phyloP scores from a whole-genome alignment of 1,284 basidiomycete genomes.

The Jaminaea rosea region DNA sequence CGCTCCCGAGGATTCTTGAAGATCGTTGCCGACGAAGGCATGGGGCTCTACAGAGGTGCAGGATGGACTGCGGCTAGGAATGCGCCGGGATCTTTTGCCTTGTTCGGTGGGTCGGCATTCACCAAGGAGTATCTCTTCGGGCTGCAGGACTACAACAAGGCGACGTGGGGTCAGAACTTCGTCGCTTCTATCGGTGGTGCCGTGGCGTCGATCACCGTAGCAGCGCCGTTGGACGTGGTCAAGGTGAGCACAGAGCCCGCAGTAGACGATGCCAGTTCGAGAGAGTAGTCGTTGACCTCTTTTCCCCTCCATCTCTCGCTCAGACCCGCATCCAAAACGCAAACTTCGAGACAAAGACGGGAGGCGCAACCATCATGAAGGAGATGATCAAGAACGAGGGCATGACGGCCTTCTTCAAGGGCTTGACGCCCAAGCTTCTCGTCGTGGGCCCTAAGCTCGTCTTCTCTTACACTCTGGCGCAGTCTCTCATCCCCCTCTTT shows the following conservation, averaged over 20 bases:
- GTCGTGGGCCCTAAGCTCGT: slow-evolving; percentile 97
- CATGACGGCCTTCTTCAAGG: slow-evolving; percentile 83
- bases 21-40: slow-evolving; percentile 83
- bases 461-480: slow-evolving; percentile 94
- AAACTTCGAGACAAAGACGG: slow-evolving; percentile 82
- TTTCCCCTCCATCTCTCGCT: too few relatives aligned
- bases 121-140: slow-evolving; percentile 90
- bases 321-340: slow-evolving; percentile 80
- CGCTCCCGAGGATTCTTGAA: slow-evolving; percentile 64
- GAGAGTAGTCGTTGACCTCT: too few relatives aligned
- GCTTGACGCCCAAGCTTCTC: slow-evolving; percentile 68
- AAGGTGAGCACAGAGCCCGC: too few relatives aligned
- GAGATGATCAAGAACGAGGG: slow-evolving; percentile 87
- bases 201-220: slow-evolving; percentile 87
- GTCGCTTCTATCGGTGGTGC: slow-evolving; percentile 81
- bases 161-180: slow-evolving; percentile 79
- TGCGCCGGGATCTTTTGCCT: slow-evolving; percentile 85
- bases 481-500: slow-evolving; percentile 88
- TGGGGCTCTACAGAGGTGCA: slow-evolving; percentile 87
- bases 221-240: slow-evolving; percentile 88
- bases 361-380: slow-evolving; percentile 73
- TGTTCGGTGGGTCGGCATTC: slow-evolving; percentile 83
- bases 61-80: slow-evolving; percentile 98
- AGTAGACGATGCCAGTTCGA: too few relatives aligned
- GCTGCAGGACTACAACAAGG: slow-evolving; percentile 76